These are phyloP conservation scores for Saccharomycopsis oosterbeekiorum DNA, from an alignment of 805 yeast species.

Conservation along the genomic window DNA sequence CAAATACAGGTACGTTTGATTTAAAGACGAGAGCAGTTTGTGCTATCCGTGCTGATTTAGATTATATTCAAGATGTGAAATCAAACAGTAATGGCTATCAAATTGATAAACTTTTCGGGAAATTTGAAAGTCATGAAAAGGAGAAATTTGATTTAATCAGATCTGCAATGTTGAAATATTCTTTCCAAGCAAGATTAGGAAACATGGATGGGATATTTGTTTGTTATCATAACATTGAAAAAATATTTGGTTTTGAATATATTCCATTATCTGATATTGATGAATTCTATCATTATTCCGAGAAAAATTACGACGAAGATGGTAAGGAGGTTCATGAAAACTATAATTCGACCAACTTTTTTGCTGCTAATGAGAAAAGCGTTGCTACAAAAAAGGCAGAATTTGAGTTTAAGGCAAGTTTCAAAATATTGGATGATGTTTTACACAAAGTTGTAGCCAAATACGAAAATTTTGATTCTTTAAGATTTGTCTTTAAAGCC, in stretches of 20 bases:
- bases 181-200: conserved; percentile 88
- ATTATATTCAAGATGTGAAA: conserved; percentile 36
- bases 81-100: conserved; percentile 52
- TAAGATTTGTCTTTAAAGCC: conserved; percentile 27
- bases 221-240: conserved; percentile 77
- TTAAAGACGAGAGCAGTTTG: conserved; percentile 86
- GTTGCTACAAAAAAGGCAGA: conserved; percentile 48
- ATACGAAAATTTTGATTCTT: conserved; percentile 23
- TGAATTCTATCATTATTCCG: conserved; percentile 38
- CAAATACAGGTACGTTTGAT: conserved; percentile 90
- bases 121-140: conserved; percentile 69
- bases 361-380: conserved; percentile 14
- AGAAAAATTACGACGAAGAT: background rate
- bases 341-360: conserved; percentile 19
- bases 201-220: conserved; percentile 94
- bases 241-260: conserved; percentile 86
- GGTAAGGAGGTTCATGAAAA: conserved; percentile 9
- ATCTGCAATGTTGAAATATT: conserved; percentile 72
- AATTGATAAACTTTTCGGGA: conserved; percentile 51
- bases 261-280: conserved; percentile 69
- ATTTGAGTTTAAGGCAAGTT: conserved; percentile 53
- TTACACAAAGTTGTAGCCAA: conserved; percentile 30
- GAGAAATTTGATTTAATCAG: conserved; percentile 69
- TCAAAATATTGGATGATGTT: conserved; percentile 40
- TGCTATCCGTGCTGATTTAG: conserved; percentile 69